phyloP scores from a whole-genome alignment of 306 rosid genomes.

The Oxytropis ochrocephala region DNA sequence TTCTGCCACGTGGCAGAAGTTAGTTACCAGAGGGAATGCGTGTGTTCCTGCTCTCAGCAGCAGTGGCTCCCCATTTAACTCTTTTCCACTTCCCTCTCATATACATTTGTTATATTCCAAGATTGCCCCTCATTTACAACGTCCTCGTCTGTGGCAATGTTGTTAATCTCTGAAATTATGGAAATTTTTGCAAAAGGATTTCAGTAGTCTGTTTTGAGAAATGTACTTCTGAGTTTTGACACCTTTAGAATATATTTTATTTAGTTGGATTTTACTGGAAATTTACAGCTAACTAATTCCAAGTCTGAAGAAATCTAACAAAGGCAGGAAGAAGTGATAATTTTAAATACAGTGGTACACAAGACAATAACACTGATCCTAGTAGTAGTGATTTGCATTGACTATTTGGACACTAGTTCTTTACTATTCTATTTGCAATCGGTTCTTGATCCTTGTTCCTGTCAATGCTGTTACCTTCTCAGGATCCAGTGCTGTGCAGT shows the following conservation, averaged over 20 bases:
- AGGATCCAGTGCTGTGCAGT: conserved; percentile 95
- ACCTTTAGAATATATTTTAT: neutral
- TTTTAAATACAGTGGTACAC: neutral
- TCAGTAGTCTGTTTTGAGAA: neutral
- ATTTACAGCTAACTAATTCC: neutral
- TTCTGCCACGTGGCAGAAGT: no score
- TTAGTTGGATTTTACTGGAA: neutral
- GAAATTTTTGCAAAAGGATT: neutral
- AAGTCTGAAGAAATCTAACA: neutral
- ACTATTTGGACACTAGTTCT: neutral
- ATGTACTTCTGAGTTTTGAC: neutral
- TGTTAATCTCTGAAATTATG: neutral
- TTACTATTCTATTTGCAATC: neutral
- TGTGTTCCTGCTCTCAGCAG: no score
- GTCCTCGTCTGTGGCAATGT: no score
- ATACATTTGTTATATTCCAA: no score
- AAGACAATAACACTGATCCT: neutral
- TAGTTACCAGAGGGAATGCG: no score
- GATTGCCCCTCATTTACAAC: no score
- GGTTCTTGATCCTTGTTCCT: conserved; percentile 25
- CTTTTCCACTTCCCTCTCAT: no score
- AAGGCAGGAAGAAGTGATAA: neutral
- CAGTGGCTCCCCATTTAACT: no score
- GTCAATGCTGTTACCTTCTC: conserved; percentile 22
- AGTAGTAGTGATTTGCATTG: neutral